Evolutionary conservation across 2,329 filamentous ascomycete genomes (phyloP).

Genomic region (Alternaria ethzedia): DNA sequence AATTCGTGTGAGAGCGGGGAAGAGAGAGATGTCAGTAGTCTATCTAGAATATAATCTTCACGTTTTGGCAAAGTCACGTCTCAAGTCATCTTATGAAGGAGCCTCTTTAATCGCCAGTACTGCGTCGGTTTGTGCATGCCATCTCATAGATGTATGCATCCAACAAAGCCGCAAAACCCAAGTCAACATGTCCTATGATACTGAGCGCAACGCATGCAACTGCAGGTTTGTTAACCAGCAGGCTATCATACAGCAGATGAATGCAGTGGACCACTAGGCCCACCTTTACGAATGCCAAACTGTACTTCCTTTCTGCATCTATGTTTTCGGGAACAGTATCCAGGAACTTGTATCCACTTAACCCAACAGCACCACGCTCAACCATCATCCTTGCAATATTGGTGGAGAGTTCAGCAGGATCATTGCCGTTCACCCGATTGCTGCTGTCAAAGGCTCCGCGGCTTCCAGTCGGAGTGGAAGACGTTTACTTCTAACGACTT

Average conservation of each 20-base stretch:
- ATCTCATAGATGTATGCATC: neutral
- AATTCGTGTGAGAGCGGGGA: neutral
- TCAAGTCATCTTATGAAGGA: neutral
- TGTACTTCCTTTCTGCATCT: neutral
- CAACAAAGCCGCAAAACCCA: neutral
- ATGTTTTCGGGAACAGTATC: neutral
- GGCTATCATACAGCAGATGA: conserved; percentile 23
- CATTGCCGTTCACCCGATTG: neutral
- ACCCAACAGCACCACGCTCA: neutral
- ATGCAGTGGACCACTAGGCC: conserved; percentile 10
- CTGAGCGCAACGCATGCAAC: conserved; percentile 17
- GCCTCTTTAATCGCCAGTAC: neutral
- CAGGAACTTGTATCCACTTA: neutral
- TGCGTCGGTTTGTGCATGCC: neutral
- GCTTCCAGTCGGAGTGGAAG: neutral
- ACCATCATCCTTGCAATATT: neutral
- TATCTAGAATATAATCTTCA: neutral
- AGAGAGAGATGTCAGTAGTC: neutral
- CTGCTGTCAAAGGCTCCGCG: neutral
- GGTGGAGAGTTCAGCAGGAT: neutral
- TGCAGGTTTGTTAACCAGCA: conserved; percentile 11
- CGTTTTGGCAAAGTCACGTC: neutral
- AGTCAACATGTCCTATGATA: conserved; percentile 7
- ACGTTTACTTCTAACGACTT: neutral
- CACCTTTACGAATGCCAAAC: neutral